These are phyloP conservation scores for Candida morakotiae DNA, from an alignment of 805 yeast genomes.

Conservation along the genomic window DNA sequence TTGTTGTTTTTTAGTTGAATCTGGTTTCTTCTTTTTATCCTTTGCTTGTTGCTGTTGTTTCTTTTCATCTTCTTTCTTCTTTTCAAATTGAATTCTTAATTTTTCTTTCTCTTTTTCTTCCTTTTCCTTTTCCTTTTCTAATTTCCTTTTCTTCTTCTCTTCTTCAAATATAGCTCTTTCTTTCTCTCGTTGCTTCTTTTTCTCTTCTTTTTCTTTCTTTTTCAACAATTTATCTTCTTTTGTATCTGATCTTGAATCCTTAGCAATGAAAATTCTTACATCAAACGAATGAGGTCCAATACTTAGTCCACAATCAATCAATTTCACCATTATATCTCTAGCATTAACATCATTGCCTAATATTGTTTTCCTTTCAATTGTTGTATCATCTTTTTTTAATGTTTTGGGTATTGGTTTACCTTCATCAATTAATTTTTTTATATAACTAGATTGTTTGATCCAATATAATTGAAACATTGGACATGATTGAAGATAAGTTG, in stretches of 20 bases:
- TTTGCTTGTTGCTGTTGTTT: background rate
- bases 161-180: conserved; percentile 33
- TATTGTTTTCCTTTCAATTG: conserved; percentile 27
- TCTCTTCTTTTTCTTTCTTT: conserved; percentile 8
- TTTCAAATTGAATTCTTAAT: conserved; percentile 17
- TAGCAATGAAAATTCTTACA: conserved; percentile 73
- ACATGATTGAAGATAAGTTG: conserved; percentile 50
- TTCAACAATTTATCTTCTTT: conserved; percentile 10
- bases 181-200: conserved; percentile 7
- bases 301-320: conserved; percentile 68
- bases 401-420: conserved; percentile 32
- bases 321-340: conserved; percentile 83
- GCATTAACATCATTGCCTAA: conserved; percentile 46
- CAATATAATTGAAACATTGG: conserved; percentile 77
- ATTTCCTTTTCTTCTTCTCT: conserved; percentile 13
- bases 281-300: conserved; percentile 85
- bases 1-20: background rate
- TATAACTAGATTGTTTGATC: conserved; percentile 64
- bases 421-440: conserved; percentile 38
- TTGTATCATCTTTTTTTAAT: conserved; percentile 13
- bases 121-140: conserved; percentile 6
- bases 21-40: background rate
- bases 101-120: conserved; percentile 17
- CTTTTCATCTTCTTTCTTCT: conserved; percentile 11
- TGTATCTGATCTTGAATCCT: conserved; percentile 66